These are phyloP conservation scores for Populus nigra DNA, from an alignment of 345 rosid genomes.

Conservation along the genomic window DNA sequence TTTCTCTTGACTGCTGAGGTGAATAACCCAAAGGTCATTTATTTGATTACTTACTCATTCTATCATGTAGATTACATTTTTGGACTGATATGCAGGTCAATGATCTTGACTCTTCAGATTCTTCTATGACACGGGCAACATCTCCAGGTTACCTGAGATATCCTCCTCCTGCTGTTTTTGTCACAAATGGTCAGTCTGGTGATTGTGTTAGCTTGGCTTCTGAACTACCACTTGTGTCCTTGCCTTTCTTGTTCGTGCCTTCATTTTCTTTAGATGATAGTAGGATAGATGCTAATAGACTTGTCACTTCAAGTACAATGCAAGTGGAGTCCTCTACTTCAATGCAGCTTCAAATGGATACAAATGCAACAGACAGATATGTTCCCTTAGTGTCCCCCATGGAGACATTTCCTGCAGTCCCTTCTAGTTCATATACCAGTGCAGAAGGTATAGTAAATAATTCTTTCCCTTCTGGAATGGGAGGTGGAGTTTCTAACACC, in stretches of 20 bases:
- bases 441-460: constrained; percentile 28
- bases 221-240: constrained; percentile 53
- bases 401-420: constrained; percentile 43
- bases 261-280: constrained; percentile 44
- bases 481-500: constrained; percentile 35
- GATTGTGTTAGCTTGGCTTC: constrained; percentile 44
- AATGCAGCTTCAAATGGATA: constrained; percentile 41
- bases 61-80: constrained; percentile 30
- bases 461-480: constrained; percentile 31
- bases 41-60: constrained; percentile 22
- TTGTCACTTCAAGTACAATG: constrained; percentile 38
- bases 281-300: constrained; percentile 39
- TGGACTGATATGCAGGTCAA: constrained; percentile 60
- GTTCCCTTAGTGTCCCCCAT: constrained; percentile 41
- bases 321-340: constrained; percentile 47
- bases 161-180: constrained; percentile 61
- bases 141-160: constrained; percentile 59
- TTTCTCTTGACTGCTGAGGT: constrained; percentile 82
- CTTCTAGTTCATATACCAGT: constrained; percentile 35
- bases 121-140: constrained; percentile 61
- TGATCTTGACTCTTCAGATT: constrained; percentile 74
- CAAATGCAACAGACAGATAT: constrained; percentile 31
- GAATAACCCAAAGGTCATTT: constrained; percentile 13
- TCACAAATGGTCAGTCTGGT: constrained; percentile 50
- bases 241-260: constrained; percentile 50